Percentiles rank a stretch among this genome's conserved stretches.
Conservation (phyloP, 306 rosid species). For the Ormosia emarginata region DNA sequence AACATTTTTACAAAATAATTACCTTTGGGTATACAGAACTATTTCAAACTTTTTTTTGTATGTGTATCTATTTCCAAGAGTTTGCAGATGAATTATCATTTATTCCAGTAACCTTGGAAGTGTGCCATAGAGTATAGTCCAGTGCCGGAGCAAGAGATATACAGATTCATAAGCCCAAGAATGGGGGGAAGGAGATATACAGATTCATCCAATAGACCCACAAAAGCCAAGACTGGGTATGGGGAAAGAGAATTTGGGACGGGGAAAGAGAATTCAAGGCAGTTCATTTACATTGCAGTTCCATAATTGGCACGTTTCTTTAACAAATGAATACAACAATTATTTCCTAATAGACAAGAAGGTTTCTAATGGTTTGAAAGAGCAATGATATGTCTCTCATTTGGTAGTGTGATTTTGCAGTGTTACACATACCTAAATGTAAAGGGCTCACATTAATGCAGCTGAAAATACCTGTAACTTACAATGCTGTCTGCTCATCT, state of each 20-base stretch:
- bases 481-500: background rate
- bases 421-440: background rate
- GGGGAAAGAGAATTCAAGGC: background rate
- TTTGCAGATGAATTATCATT: too few species aligned
- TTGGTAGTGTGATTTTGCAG: background rate
- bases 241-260: background rate
- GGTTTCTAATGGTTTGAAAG: conserved; percentile 12
- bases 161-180: background rate
- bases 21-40: too few species aligned
- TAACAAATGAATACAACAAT: conserved; percentile 14
- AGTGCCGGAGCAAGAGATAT: too few species aligned
- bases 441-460: background rate
- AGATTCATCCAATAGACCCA: background rate
- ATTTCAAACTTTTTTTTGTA: too few species aligned
- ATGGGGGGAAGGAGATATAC: background rate
- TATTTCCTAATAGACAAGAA: conserved; percentile 7
- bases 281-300: conserved; percentile 16
- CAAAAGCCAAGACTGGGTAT: background rate
- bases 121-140: too few species aligned
- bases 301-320: background rate
- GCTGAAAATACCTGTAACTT: background rate
- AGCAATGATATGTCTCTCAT: conserved; percentile 13
- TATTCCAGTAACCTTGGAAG: too few species aligned
- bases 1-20: too few species aligned
- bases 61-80: too few species aligned